A percentile compares a stretch with the other conserved stretches of the same genome.
Evolutionary conservation across 768 basidiomycete species (phyloP).

Genomic region (Clathrus columnatus): DNA sequence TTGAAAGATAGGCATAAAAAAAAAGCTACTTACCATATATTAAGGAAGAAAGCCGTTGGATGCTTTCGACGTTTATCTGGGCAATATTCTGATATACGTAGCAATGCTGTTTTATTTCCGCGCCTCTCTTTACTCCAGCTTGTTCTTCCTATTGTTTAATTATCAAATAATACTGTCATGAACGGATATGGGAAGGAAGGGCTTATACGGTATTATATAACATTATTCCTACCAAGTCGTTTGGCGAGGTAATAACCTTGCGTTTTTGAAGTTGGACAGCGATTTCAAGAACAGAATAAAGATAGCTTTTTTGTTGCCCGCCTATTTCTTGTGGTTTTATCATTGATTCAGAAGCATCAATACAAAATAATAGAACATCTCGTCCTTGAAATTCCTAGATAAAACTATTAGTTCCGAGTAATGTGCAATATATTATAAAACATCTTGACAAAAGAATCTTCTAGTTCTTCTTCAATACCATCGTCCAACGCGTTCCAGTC

Average conservation of each 20-base stretch:
- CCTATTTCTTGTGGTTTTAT: constrained; percentile 57
- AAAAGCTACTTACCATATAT: constrained; percentile 54
- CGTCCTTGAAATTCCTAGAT: constrained; percentile 57
- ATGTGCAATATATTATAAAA: constrained; percentile 8
- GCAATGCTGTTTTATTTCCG: constrained; percentile 62
- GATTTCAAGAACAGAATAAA: constrained; percentile 71
- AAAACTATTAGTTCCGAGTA: neutral
- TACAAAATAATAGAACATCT: constrained; percentile 90
- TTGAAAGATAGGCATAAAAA: neutral
- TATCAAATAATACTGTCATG: neutral
- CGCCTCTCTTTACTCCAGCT: constrained; percentile 28
- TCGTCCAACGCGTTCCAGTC: constrained; percentile 76
- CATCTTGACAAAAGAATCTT: constrained; percentile 45
- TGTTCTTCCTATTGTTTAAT: constrained; percentile 24
- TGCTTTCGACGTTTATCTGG: constrained; percentile 70
- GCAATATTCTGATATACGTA: constrained; percentile 70
- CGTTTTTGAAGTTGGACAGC: constrained; percentile 83
- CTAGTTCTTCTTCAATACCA: constrained; percentile 76
- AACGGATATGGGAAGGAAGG: neutral
- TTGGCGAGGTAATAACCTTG: constrained; percentile 83
- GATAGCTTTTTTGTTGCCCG: constrained; percentile 59
- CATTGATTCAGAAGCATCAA: constrained; percentile 93
- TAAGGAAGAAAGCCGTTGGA: constrained; percentile 69
- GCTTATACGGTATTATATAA: constrained; percentile 83
- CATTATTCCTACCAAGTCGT: constrained; percentile 83